Base-by-base conservation (phyloP, 2,329 filamentous ascomycete genomes). In the Camptophora hylomeconis region DNA sequence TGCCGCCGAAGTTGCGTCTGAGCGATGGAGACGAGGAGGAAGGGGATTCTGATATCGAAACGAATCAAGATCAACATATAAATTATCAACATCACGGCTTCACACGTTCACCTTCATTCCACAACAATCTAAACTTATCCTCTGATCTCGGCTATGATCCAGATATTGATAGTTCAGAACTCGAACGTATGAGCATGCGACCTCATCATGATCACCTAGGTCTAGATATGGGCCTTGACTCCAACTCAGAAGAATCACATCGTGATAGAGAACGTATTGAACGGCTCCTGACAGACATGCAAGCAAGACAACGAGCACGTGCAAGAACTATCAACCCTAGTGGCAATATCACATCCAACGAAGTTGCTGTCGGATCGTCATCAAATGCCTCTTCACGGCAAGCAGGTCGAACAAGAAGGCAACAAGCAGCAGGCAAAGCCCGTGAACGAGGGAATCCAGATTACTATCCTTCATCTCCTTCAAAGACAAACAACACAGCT, bases 11-110 rank as follows among this genome's bases (percentile, higher is more conserved):
- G 10, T 35, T 54, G 13, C 38, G 48, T n/a, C 46, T 51, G 9
- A 53, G 55, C 16, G 51, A 55, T 27, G 54, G 47, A 3, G 57
- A 57, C 19, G 57, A 54, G 11, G 45, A 42, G 9, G 41, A 31
- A 6, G 41, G 30, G 4, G 37, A 24, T 16, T 36, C 37, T 15
- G 40, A 38, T 17, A 48, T 57, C 39, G 58, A 60, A 22, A 53
- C 51, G 14, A 50, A 50, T 10, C 58, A 65, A 10, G 66, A 69
- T 30, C 65, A 68, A 40, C 47, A 33, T n/a, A 19, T 17, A 5
- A 26, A 31, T 3, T 30, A 27, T 11, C 22, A 32, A 5, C 35
- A 30, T 10, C 3, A 17, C 15, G 22, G 23, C 8, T 21, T 20
- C 14, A 24, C 26, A 13, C 7, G 12, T 7, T 23, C 24, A 7